Evolutionary conservation across 495 filamentous ascomycete species (phyloP), one percentile per base, ranked within the genome.

Genomic region (Choiromyces venosus): DNA sequence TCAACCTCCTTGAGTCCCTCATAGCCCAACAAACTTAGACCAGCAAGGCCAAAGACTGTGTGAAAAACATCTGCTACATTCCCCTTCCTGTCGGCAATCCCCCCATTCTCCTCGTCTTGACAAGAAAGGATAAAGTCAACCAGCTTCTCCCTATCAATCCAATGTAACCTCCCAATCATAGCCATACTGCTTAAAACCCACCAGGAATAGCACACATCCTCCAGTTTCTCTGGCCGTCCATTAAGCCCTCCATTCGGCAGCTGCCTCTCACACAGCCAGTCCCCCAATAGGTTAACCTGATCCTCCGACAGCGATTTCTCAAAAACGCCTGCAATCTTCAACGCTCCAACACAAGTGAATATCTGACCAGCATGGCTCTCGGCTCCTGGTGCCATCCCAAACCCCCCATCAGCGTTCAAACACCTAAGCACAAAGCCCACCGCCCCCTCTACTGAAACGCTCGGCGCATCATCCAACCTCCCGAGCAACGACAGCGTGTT

Each of bases 131-230:
- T 97, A 83, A 94, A 99, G 40, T 82, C 79, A 68, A 88, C 84
- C 77, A 99, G 87, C 80, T 91, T 91, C 71, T 89, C 84, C 38
- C 86, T 85, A 84, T 97, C 91, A 78, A 99, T 94, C 95, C 95
- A 99, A 82, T 96, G 89, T 52, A 93, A 85, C 73, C 90, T 88
- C 68, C 87, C 92, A 73, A 98, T 76, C 88, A 97, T 97, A 36
- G 89, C 90, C 73, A 99, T 82, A 81, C 93, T 97, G 78, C 90
- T 91, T 70, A 91, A 82, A 36, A 97, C 95, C 95, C 95, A 99
- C 95, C 95, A 99, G 81, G 92, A 96, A 82, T 99, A 99, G 83
- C 95, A 99, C 9, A 96, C 93, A 84, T 99, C 96, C 82, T 94
- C 93, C 69, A 93, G 84, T 84, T 99, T 99, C 84, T 98, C 96